Evolutionary conservation across 768 basidiomycete genomes (phyloP), one percentile per base, ranked within the genome.

Genomic region (Rhodotorula paludigena): DNA sequence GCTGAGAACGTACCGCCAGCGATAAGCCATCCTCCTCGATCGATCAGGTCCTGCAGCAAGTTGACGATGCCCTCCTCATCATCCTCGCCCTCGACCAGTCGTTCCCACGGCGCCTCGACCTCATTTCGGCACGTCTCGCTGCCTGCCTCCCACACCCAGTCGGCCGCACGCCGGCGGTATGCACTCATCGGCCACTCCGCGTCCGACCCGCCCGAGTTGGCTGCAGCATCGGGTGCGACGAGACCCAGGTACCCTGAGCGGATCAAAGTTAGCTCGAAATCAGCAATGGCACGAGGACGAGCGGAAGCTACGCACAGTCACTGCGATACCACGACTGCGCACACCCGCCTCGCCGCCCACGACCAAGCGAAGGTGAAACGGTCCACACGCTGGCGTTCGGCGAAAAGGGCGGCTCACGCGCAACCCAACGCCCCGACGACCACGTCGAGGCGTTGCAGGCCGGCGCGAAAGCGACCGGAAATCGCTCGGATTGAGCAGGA

Each of bases 21-120:
- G 30, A 56, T 56, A n/a, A 56, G 41, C 55, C 55, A 56, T n/a
- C n/a, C 55, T 5, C 55, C 55, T 2, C 55, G 36, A 30, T 56
- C 55, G 3, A 56, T 32, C n/a, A 56, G 23, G n/a, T 32, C 39
- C 55, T 56, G 55, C 55, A 56, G 39, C 25, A 56, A 14, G 39
- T 14, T 28, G 39, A 56, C 18, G n/a, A 30, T 56, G 20, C 36
- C 55, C 28, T 56, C 39, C 8, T 56, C 55, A 18, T 5, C n/a
- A 5, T 32, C n/a, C 16, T 30, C 55, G 4, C n/a, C 55, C 16
- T 33, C 30, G 3, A 20, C 16, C 30, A 20, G 30, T 7, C 23
- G 5, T n/a, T n/a, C n/a, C 55, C 55, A 56, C 11, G 38, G 35
- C 20, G 6, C 39, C 10, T 56, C 55, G 4, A 56, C 55, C 10